Evolutionary conservation across 208 protist species (phyloP), one percentile per base, ranked within the genome.

Genomic region (Eutreptiella sp.): DNA sequence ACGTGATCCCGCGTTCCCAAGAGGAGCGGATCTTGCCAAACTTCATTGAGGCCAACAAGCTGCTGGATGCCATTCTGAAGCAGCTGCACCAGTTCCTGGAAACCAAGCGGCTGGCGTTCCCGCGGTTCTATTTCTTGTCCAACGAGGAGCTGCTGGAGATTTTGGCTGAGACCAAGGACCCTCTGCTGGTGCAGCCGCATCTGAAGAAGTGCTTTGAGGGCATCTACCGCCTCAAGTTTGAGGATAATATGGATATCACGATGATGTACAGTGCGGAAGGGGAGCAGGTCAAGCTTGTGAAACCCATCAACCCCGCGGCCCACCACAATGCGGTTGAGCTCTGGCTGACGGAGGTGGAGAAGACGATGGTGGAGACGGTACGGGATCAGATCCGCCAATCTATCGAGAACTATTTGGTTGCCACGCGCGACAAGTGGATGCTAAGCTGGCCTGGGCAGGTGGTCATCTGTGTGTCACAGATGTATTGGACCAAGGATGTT

Each of bases 41-140:
- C 4, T 89, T 98, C 32, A 68, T 77, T 35, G 83, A 89, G 35
- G 85, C 77, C 46, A 94, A 96, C 70, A 72, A 88, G 29, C 83
- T 88, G 16, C 76, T 99, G 2, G 94, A 98, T 29, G 70, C 84
- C 26, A 92, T 99, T 43, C 84, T 97, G 42, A 89, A 92, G 53
- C 93, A 94, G 59, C 80, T 99, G 50, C 91, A 97, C 63, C 84
- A 96, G 76, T 99, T 98, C 70, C 79, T 99, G 0, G 94, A 98
- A 68, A 94, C 93, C 34, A 98, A 98, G 81, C 81, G 95, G 21
- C 87, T 93, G 77, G 79, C 80, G 27, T 96, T 97, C 69, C 89
- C 91, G 4, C 80, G 94, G 52, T 97, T 98, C 76, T 98, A 96
- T 70, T 97, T 98, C 67, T 87, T 95, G 43, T 93, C 88, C 11